phyloP scores from a whole-genome alignment of 345 rosid genomes.

The Aurinia saxatilis region DNA sequence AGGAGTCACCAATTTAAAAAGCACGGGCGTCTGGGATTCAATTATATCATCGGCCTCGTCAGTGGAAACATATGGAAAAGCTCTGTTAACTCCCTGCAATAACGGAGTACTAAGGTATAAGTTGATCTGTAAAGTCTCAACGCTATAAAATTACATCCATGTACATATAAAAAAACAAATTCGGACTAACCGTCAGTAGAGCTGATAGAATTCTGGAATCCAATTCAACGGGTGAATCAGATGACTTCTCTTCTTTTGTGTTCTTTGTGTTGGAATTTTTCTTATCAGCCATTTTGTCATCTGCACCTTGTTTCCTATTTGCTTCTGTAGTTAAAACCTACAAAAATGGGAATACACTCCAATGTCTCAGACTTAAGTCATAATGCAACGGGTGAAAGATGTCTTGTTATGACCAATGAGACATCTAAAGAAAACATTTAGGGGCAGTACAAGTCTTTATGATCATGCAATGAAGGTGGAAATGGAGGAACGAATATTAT shows the following conservation, averaged over 20 bases:
- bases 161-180: not conserved
- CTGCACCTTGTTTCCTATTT: constrained; percentile 28
- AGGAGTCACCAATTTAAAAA: constrained; percentile 66
- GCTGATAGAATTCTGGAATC: constrained; percentile 93
- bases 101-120: constrained; percentile 3
- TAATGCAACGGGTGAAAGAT: not conserved
- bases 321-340: constrained; percentile 73
- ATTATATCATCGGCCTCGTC: constrained; percentile 80
- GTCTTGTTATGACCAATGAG: not conserved
- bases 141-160: not conserved
- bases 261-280: constrained; percentile 28
- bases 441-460: not conserved
- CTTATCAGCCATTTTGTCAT: constrained; percentile 27
- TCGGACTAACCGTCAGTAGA: constrained; percentile 62
- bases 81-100: constrained; percentile 89
- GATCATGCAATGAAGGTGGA: constrained; percentile 6
- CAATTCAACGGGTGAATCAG: constrained; percentile 71
- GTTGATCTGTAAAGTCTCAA: not conserved
- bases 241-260: constrained; percentile 28
- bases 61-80: constrained; percentile 90
- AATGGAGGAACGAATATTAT: not conserved
- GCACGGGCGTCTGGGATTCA: constrained; percentile 84
- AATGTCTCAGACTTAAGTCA: not conserved
- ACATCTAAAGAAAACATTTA: not conserved
- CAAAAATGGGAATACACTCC: constrained; percentile 17